Evolutionary conservation across 495 filamentous ascomycete genomes (phyloP), one percentile per base, ranked within the genome.

Genomic region (Penicillium coffeae): DNA sequence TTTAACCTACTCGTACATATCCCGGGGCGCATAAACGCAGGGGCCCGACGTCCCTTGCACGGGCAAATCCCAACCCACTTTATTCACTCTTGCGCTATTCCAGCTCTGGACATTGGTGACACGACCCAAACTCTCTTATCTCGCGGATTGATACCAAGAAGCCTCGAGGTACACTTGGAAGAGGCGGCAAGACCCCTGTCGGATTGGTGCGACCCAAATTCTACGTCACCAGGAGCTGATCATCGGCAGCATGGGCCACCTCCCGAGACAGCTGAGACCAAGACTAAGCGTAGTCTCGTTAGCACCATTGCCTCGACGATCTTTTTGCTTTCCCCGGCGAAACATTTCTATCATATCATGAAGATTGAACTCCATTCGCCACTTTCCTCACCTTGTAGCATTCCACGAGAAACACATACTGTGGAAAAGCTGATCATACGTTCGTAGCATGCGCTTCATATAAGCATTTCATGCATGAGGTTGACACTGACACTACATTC

Each of bases 401-500:
- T 8, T 13, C 15, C 35, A 30, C 25, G 25, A 30, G 10, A 30
- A 30, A 10, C 25, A n/a, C n/a, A n/a, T n/a, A n/a, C 25, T 30
- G 25, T 30, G 25, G 25, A 10, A 30, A 30, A 30, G 25, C 25
- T 10, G 25, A 30, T 4, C 25, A 30, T 30, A 30, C 25, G 25
- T 30, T 30, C 25, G 25, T 30, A 30, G 25, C 25, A 30, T 30
- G 5, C 4, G 4, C 25, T 30, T 30, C 10, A 10, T 10, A 10
- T 10, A 30, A 30, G 10, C 10, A 30, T 5, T n/a, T n/a, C 35
- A 14, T 37, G 13, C 12, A 18, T 18, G 35, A 3, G n/a, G 4
- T 18, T 37, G 18, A 42, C 42, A 21, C 47, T 51, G 21, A 50
- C 13, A 46, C 21, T 48, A 12, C 3, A 13, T 40, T 45, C 6